Conservation (phyloP, 176 grass and related monocot species). For the Avena sativa region DNA sequence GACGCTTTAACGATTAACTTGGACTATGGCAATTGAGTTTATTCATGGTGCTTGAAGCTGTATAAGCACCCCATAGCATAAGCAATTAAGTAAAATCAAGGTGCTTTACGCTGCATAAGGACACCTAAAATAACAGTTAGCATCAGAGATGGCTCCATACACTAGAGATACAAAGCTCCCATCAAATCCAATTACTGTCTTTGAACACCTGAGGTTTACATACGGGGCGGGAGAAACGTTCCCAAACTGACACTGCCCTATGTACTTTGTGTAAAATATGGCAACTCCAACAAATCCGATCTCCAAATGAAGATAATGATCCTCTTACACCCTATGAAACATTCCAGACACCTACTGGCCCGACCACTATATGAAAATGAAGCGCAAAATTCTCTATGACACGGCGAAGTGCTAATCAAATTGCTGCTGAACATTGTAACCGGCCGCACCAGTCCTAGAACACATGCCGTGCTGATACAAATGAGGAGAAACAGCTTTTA, state of each 20-base stretch:
- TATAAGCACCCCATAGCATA: too few relatives aligned
- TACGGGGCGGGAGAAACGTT: slow-evolving; percentile 17
- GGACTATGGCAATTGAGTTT: not conserved
- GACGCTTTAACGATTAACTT: not conserved
- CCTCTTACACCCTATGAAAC: slow-evolving; percentile 29
- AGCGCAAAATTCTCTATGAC: slow-evolving; percentile 56
- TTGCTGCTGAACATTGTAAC: slow-evolving; percentile 19
- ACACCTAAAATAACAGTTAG: not conserved
- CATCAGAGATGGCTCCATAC: not conserved
- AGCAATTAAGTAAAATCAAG: not conserved
- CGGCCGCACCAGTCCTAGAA: slow-evolving; percentile 32
- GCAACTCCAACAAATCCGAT: slow-evolving; percentile 9
- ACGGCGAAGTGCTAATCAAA: slow-evolving; percentile 25
- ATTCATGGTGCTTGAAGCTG: not conserved
- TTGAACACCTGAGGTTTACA: slow-evolving; percentile 34
- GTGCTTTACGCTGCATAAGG: not conserved
- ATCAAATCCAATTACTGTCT: slow-evolving; percentile 7
- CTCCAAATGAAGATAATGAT: slow-evolving; percentile 24
- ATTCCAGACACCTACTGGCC: slow-evolving; percentile 19
- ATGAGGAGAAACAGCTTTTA: slow-evolving; percentile 33
- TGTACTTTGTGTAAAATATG: slow-evolving; percentile 43
- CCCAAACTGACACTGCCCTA: slow-evolving; percentile 33
- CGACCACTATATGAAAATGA: slow-evolving; percentile 28
- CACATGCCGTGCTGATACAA: slow-evolving; percentile 20
- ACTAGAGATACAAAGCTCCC: slow-evolving; percentile 40